Base-by-base conservation (phyloP, 345 rosid genomes). In the Psidium guajava region DNA sequence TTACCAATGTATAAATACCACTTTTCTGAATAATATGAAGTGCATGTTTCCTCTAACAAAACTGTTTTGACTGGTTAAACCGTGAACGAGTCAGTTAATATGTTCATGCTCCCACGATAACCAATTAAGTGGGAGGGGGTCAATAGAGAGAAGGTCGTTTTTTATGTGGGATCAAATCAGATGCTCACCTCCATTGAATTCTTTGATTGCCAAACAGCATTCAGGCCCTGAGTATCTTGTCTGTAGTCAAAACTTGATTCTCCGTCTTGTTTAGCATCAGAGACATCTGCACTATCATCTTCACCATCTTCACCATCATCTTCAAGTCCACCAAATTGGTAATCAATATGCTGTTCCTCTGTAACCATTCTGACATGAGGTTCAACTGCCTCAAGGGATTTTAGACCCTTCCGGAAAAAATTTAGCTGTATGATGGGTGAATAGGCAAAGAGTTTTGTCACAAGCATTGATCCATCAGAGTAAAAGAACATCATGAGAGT, bases 221-320 rank as follows among this genome's bases (percentile, higher is more conserved):
- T 93, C 85, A 86, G 83, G 82, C 88, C 93, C 82, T 85, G 90
- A 82, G 90, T 2, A 89, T 92, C 91, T 82, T 44, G 86, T 89
- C 93, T 91, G 86, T 93, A 95, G 86, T 94, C 98, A 90, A 95
- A 95, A 91, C 99, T 96, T 88, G 91, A 88, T 96, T 96, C 98
- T 88, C 95, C 92, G 50, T 89, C 95, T 87, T 85, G 92, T 82
- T 86, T 90, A 49, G 88, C 82, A 88, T 92, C 89, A 83, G 84
- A 88, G 49, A 47, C 87, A 88, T 90, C 87, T 32, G 90, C 96
- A 61, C 85, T 86, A 56, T 89, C 91, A 84, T 91, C 94, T 84
- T 92, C 93, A 59, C 90, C 90, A 82, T 88, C 92, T 88, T 93
- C 95, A 86, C 87, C 86, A 59, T 91, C 93, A 88, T 94, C 95